Evolutionary conservation across 169 alveolate genomes (phyloP), one percentile per base, ranked within the genome.

Genomic region (Toxoplasma gondii): DNA sequence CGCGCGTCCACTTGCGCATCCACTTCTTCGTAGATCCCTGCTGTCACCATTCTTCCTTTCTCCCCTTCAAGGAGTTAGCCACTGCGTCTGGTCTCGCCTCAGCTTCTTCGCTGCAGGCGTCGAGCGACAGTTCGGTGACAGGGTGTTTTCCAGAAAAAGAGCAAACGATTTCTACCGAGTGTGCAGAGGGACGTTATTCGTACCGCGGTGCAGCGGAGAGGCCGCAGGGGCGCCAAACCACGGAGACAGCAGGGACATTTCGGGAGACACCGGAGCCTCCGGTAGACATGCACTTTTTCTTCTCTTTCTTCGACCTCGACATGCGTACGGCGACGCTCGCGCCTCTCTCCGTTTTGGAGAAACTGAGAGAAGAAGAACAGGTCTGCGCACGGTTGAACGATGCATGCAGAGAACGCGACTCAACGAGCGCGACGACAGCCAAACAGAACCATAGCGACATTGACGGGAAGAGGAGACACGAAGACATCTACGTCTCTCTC

Each of bases 31-130:
- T 45, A 54, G 94, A 91, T 41, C 94, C 96, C 19, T 44, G 69
- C 58, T 95, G 95, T 29, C 96, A 95, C 83, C 96, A 95, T 91
- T 92, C 95, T 27, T 91, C 93, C 45, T 70, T 92, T n/a, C 92
- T 95, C 38, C 96, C 96, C 4, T 95, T 95, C 78, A 45, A 94
- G 44, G 96, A 95, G 80, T 86, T 88, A 12, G 92, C 53, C 9
- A 78, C 27, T 31, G 31, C 88, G n/a, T 31, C 24, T 44, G 31
- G 7, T 27, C 58, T 44, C 70, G 78, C 78, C 27, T 86, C 91
- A 10, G 19, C 91, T 9, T 22, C 91, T 86, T 22, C 78, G 41
- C 34, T 34, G 54, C 31, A 31, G 9, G 38, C 78, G 27, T 29
- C 41, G 1, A 17, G 38, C 70, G 16, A 74, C 44, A 27, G 38